Base-by-base conservation (phyloP, 768 basidiomycete species). In the Mycena venus region DNA sequence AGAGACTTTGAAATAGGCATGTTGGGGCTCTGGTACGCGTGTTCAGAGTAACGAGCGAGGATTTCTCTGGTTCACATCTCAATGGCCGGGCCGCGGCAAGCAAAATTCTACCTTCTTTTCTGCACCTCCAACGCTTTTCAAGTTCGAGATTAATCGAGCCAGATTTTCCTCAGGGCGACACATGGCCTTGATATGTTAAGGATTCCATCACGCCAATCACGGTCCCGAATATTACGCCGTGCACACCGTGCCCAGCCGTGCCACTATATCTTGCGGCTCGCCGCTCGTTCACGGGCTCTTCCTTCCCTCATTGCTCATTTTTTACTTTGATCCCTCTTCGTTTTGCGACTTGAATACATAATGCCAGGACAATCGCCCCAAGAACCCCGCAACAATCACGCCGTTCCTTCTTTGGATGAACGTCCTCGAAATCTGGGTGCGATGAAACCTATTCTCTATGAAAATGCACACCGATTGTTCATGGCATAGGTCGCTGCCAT, bases 391-490 rank as follows among this genome's bases (percentile, higher is more conserved):
- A 38, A 15, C 14, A n/a, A 17, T 27, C n/a, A 36, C 34, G n/a
- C 27, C 70, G 3, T 71, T 25, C 19, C 12, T 32, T 7, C 51
- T 64, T 3, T 72, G 62, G 70, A 23, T 72, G 4, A 58, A 56
- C 23, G 31, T 56, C 14, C 63, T 72, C 51, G 51, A 72, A 38
- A 56, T 72, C 19, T 40, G 25, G 53, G 70, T 65, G 17, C 9
- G 63, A 21, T n/a, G n/a, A 2, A 17, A 25, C 19, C 9, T 25
- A n/a, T 32, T 4, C 0, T n/a, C 17, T 9, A 25, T 19, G 23
- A 3, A 29, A 17, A 10, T n/a, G n/a, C n/a, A 29, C n/a, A 4
- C 70, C 31, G 49, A 70, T 32, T 15, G 5, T 31, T 5, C 15
- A 6, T 3, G 1, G 21, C 8, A 14, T n/a, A 72, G 71, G 47